phyloP scores from a whole-genome alignment of 129 eudicot species.

The Arctium lappa region DNA sequence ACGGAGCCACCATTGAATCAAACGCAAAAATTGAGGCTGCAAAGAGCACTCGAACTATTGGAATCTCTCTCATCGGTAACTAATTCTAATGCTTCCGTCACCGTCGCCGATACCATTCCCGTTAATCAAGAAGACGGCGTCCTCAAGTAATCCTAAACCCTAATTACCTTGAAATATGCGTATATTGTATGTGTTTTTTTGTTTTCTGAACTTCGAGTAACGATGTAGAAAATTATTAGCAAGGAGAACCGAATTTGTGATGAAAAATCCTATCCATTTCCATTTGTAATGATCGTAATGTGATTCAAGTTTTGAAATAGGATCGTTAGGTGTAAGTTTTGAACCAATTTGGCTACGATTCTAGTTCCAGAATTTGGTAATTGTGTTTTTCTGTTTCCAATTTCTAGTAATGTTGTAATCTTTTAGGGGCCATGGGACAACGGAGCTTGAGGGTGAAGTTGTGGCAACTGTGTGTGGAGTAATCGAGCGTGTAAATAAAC shows the following conservation, averaged over 20 bases:
- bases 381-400: background rate
- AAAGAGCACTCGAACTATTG: slow-evolving; percentile 58
- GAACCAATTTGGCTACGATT: background rate
- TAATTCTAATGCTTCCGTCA: slow-evolving; percentile 69
- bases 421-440: slow-evolving; percentile 87
- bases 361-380: background rate
- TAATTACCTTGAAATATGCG: background rate
- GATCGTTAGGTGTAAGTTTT: background rate
- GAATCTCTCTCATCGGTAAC: slow-evolving; percentile 54
- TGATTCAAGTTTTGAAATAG: background rate
- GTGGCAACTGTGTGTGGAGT: slow-evolving; percentile 92
- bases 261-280: background rate
- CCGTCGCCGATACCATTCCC: slow-evolving; percentile 78
- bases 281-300: background rate
- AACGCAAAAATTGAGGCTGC: slow-evolving; percentile 70
- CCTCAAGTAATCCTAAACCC: slow-evolving; percentile 59
- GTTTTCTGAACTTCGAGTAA: background rate
- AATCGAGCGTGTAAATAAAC: slow-evolving; percentile 84
- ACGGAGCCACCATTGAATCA: slow-evolving; percentile 62
- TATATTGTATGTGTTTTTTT: background rate
- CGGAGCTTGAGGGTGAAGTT: slow-evolving; percentile 69
- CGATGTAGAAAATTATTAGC: background rate
- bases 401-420: background rate
- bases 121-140: slow-evolving; percentile 82
- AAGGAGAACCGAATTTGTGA: background rate